Evolutionary conservation across 345 rosid genomes (phyloP).

Genomic region (Eucalyptus coolabah): DNA sequence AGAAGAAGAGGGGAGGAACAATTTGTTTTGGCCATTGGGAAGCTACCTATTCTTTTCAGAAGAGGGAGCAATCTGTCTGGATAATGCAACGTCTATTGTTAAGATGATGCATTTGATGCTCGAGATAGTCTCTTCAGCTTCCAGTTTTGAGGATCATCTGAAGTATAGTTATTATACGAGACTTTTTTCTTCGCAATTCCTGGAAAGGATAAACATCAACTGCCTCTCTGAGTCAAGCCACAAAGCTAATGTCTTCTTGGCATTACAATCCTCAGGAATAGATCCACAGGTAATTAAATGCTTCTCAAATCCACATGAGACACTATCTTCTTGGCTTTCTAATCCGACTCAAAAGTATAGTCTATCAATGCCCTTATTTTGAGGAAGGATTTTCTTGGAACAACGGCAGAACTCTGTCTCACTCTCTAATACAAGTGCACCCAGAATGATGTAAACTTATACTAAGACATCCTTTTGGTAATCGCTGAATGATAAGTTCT

Average conservation of each 20-base stretch:
- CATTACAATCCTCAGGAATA: slow-evolving; percentile 53
- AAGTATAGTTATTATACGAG: slow-evolving; percentile 38
- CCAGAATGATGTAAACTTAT: not conserved
- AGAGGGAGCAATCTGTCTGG: slow-evolving; percentile 67
- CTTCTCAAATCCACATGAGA: not conserved
- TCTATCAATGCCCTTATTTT: not conserved
- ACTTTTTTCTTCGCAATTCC: slow-evolving; percentile 19
- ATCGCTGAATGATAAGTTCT: not conserved
- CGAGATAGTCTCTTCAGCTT: slow-evolving; percentile 3
- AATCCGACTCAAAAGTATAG: not conserved
- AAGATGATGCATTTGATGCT: slow-evolving; percentile 46
- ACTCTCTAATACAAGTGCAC: not conserved
- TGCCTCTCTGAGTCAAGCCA: slow-evolving; percentile 38
- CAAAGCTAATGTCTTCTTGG: slow-evolving; percentile 45
- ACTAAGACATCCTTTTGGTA: not conserved
- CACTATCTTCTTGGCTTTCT: not conserved
- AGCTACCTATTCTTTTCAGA: slow-evolving; percentile 56
- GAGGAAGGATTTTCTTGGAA: not conserved
- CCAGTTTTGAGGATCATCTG: slow-evolving; percentile 14
- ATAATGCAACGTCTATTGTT: slow-evolving; percentile 38
- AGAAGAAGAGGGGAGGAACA: not conserved
- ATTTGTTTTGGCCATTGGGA: slow-evolving; percentile 59
- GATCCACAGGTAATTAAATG: slow-evolving; percentile 10
- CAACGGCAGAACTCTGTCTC: not conserved
- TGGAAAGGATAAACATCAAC: slow-evolving; percentile 13